Conservation (phyloP, 2,329 filamentous ascomycete species). For the Colletotrichum gigasporum region DNA sequence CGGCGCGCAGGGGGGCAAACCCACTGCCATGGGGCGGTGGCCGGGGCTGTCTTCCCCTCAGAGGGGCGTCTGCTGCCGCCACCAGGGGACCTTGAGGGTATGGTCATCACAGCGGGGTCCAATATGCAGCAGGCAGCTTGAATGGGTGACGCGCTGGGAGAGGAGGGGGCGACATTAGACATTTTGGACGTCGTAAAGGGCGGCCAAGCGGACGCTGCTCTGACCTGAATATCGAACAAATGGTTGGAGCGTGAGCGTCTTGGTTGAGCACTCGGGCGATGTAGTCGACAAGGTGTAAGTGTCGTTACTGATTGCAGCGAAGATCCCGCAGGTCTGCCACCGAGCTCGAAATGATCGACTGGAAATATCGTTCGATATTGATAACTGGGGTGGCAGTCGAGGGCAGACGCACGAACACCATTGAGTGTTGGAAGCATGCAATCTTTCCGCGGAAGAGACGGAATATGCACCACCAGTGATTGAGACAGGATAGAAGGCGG, state of each 20-base stretch:
- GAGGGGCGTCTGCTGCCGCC: neutral
- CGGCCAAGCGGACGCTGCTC: too few species aligned
- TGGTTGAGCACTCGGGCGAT: neutral
- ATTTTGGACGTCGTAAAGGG: too few species aligned
- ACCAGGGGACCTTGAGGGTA: neutral
- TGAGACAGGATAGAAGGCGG: neutral
- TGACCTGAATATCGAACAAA: too few species aligned
- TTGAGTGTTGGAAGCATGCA: constrained; percentile 10
- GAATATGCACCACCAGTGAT: constrained; percentile 10
- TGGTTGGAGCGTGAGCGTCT: too few species aligned
- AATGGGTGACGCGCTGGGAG: too few species aligned
- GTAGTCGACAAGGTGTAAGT: neutral
- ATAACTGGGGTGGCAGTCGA: neutral
- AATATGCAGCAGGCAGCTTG: neutral
- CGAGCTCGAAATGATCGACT: constrained; percentile 7
- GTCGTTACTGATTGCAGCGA: neutral
- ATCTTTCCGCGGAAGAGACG: constrained; percentile 5
- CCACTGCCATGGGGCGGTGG: neutral
- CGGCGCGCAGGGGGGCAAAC: neutral
- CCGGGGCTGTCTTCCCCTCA: neutral
- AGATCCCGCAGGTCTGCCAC: constrained; percentile 7
- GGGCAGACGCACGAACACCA: neutral
- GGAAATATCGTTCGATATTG: constrained; percentile 16
- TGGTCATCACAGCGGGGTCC: neutral
- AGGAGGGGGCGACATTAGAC: too few species aligned